Conservation (phyloP, 805 yeast genomes). For the Starmerella sirachaensis region DNA sequence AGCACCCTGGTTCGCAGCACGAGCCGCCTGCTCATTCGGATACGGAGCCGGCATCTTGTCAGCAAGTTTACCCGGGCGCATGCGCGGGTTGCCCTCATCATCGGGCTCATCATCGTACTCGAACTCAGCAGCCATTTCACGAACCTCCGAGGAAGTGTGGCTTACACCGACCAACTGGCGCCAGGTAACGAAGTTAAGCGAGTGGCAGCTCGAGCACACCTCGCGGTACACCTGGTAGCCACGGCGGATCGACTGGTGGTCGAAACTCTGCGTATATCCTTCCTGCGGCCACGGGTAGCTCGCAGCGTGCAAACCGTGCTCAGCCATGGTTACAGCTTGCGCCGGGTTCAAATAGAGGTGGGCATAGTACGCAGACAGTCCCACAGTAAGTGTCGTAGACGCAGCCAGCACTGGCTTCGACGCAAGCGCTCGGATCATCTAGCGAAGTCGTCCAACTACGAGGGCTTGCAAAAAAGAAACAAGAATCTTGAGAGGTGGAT, state of each 20-base stretch:
- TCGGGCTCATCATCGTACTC: conserved; percentile 96
- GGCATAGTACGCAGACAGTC: conserved; percentile 18
- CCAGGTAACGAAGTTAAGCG: conserved; percentile 95
- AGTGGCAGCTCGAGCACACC: conserved; percentile 98
- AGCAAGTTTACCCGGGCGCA: conserved; percentile 96
- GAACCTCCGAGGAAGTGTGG: conserved; percentile 80
- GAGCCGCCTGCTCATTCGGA: conserved; percentile 96
- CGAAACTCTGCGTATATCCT: conserved; percentile 54
- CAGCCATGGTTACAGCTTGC: conserved; percentile 95
- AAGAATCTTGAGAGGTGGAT: no score
- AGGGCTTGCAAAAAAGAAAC: no score
- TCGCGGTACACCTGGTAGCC: conserved; percentile 98
- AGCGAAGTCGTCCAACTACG: not conserved
- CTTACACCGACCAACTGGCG: conserved; percentile 95
- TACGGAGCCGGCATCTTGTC: conserved; percentile 93
- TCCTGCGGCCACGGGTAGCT: conserved; percentile 86
- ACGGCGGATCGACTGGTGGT: conserved; percentile 93
- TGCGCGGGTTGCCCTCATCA: conserved; percentile 93
- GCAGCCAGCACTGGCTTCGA: conserved; percentile 20
- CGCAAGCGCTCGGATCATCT: conserved; percentile 17
- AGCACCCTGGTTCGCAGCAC: conserved; percentile 99
- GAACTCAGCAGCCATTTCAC: conserved; percentile 87
- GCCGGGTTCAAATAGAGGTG: conserved; percentile 40
- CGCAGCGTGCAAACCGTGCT: conserved; percentile 96
- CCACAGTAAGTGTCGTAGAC: conserved; percentile 17